Base-by-base conservation (phyloP, 495 filamentous ascomycete species). In the Daldinia concentrica region DNA sequence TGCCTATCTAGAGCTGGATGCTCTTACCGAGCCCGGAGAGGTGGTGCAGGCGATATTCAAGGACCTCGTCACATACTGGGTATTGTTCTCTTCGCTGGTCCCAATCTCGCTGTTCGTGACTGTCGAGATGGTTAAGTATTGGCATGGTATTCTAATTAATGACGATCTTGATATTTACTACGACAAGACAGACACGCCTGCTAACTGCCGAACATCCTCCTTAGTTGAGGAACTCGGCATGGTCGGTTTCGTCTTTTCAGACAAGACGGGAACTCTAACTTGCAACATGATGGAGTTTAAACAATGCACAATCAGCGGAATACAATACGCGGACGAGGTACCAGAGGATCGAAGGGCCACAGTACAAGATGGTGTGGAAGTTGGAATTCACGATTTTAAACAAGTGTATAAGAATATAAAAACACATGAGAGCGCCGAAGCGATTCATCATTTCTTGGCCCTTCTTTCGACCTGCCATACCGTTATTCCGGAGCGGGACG, bases 211-310 rank as follows among this genome's bases (percentile, higher is more conserved):
- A 39, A 99, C 96, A 2, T 97, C 94, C 0, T 97, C 93, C 72
- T 84, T 99, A 71, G 96, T 99, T 9, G 96, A 99, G 81, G 96
- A 99, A 78, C 81, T 99, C 27, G 96, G 96, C 51, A 97, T 98
- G 85, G 95, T 99, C 64, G 95, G 98, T 74, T 99, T 95, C 76
- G 95, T 98, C 58, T 99, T 99, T 79, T 97, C 94, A 2, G 96
- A 99, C 81, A 99, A 99, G 83, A 99, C 96, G 6, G 96, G 96
- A 36, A 99, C 96, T n/a, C 82, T 99, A 73, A 99, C 96, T 27
- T 97, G 94, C 82, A 99, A 99, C 79, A 89, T 91, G 87, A 99
- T 99, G 96, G 96, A 98, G 79, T 99, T 98, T 79, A 93, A 93
- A 78, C 93, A 97, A 79, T 95, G 92, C 71, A 90, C 91, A 3